phyloP scores from a whole-genome alignment of 306 rosid genomes.

The Cucurbita maxima region DNA sequence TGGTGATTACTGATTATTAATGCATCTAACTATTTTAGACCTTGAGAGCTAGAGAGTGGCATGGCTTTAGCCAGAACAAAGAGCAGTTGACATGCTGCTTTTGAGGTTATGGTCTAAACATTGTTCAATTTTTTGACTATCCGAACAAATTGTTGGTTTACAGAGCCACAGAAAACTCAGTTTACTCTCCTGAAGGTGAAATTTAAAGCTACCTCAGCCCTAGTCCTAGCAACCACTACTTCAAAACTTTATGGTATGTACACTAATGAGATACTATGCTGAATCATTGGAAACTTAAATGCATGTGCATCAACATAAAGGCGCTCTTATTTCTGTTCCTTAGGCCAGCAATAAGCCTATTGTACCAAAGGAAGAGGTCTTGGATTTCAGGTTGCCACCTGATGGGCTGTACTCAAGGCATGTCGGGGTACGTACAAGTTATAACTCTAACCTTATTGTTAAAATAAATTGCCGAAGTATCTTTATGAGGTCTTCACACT shows the following conservation, averaged over 20 bases:
- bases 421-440: conserved; percentile 34
- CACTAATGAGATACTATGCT: not conserved
- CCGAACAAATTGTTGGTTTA: not conserved
- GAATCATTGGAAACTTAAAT: not conserved
- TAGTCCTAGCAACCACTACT: not conserved
- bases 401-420: conserved; percentile 20
- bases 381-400: conserved; percentile 38
- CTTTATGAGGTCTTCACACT: not conserved
- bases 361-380: conserved; percentile 49
- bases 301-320: not conserved
- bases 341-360: conserved; percentile 21
- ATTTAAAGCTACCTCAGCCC: not conserved
- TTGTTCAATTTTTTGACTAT: not conserved
- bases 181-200: not conserved
- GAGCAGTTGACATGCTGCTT: not conserved
- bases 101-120: not conserved
- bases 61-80: not conserved
- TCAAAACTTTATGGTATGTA: conserved; percentile 8
- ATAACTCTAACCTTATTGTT: not conserved
- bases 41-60: not conserved
- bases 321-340: conserved; percentile 1
- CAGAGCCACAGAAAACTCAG: not conserved
- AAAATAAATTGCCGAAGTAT: not conserved
- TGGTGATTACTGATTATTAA: not conserved
- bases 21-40: not conserved